Evolutionary conservation across 805 yeast species (phyloP), one percentile per base, ranked within the genome.

Genomic region (Candida mattraensis): DNA sequence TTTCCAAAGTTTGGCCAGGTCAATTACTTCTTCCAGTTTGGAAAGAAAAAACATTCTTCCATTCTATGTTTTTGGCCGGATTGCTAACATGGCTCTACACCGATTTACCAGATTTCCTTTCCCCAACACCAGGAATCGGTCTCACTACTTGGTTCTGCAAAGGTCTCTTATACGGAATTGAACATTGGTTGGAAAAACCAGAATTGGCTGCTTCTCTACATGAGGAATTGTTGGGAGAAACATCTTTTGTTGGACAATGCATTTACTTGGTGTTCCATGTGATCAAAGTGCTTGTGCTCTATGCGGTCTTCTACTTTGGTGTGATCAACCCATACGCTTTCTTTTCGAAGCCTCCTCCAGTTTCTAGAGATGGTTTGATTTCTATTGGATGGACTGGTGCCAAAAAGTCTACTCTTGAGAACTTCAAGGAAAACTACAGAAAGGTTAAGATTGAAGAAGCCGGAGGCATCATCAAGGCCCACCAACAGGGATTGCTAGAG

Each of bases 351-450:
- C 39, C 61, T 9, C 50, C 62, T 5, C 54, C 50, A 10, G 48
- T 69, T 30, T 65, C 74, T 32, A 68, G 68, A 42, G 87, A 81
- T 12, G 67, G 74, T 40, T 71, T 89, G 50, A 48, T 78, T 21
- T 61, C 63, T 4, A 65, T 89, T 48, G 98, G 98, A 31, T 93
- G 98, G 98, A 87, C 96, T n/a, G 95, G 96, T 35, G 74, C 93
- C 16, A 83, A 80, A 60, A 80, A 80, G 48, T 83, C 83, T 10
- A 72, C 81, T 14, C 64, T 77, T 18, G 83, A 77, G 24, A 87
- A 78, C 45, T 91, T 82, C 71, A 76, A 75, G 52, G 83, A 79
- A 43, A 70, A 64, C 51, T 83, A 78, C 69, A 78, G 91, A 52
- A 77, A 80, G 33, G 64, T 63, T 49, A 72, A 73, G 52, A 76